phyloP scores from a whole-genome alignment of 768 basidiomycete species.

The Rhodocollybia butyracea region DNA sequence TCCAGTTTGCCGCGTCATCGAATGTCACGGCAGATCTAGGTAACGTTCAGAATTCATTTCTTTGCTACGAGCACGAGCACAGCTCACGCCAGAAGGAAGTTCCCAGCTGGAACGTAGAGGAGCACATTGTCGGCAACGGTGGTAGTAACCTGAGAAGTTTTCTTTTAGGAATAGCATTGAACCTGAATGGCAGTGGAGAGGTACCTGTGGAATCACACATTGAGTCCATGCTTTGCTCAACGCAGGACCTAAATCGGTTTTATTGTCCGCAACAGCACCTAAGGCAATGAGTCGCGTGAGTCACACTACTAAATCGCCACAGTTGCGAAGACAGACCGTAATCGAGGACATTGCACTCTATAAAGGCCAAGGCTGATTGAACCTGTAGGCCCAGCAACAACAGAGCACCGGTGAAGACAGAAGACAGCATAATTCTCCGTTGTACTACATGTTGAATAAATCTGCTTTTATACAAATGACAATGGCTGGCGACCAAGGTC shows the following conservation, averaged over 20 bases:
- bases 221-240: conserved; percentile 17
- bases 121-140: conserved; percentile 15
- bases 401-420: not conserved
- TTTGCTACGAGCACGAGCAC: not conserved
- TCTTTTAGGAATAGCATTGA: no score
- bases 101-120: conserved; percentile 21
- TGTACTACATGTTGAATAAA: no score
- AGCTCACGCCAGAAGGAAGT: conserved; percentile 13
- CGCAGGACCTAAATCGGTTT: conserved; percentile 23
- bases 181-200: no score
- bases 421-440: not conserved
- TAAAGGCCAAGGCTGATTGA: conserved; percentile 8
- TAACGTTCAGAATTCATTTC: not conserved
- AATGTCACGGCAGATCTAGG: conserved; percentile 14
- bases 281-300: not conserved
- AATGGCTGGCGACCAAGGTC: no score
- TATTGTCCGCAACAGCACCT: conserved; percentile 19
- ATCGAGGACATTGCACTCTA: conserved; percentile 21
- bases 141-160: conserved; percentile 11
- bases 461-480: no score
- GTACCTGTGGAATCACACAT: conserved; percentile 22
- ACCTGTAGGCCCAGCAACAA: conserved; percentile 1
- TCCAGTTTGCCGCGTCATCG: conserved; percentile 18
- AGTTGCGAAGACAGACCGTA: conserved; percentile 20
- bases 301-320: not conserved